These are phyloP conservation scores for Bromus sterilis DNA, from an alignment of 176 grass and related monocot species.

Conservation along the genomic window DNA sequence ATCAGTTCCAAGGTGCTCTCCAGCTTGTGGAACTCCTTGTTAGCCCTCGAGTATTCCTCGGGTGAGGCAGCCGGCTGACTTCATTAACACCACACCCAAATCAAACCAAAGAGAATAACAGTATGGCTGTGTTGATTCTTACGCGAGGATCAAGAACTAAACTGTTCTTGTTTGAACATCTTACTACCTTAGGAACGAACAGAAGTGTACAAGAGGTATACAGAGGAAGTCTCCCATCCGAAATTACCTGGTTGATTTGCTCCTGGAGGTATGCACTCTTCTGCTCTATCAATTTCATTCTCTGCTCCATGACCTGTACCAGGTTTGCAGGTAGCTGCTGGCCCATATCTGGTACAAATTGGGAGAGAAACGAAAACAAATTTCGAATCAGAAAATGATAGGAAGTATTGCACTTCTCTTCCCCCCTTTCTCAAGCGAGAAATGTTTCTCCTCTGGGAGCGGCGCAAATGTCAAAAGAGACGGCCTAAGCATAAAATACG, in stretches of 20 bases:
- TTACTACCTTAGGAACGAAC: not conserved
- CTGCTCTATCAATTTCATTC: slow-evolving; percentile 68
- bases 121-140: not conserved
- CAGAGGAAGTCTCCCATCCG: not conserved
- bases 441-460: not conserved
- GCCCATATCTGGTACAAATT: slow-evolving; percentile 30
- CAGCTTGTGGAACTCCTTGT: slow-evolving; percentile 69
- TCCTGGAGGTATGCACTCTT: slow-evolving; percentile 51
- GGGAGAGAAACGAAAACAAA: not conserved
- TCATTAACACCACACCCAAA: slow-evolving; percentile 40
- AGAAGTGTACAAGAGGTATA: not conserved
- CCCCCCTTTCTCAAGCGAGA: not conserved
- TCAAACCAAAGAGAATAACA: slow-evolving; percentile 22
- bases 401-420: not conserved
- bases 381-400: not conserved
- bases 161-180: not conserved
- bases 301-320: slow-evolving; percentile 68
- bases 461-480: not conserved
- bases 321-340: slow-evolving; percentile 56
- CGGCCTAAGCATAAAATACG: not conserved
- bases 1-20: slow-evolving; percentile 46
- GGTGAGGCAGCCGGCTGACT: slow-evolving; percentile 54
- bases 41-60: slow-evolving; percentile 56
- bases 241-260: slow-evolving; percentile 81
- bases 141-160: not conserved